A percentile compares a stretch with the other conserved stretches of the same genome.
Evolutionary conservation across 2,329 filamentous ascomycete genomes (phyloP).

Genomic region (Aciculosporium take): DNA sequence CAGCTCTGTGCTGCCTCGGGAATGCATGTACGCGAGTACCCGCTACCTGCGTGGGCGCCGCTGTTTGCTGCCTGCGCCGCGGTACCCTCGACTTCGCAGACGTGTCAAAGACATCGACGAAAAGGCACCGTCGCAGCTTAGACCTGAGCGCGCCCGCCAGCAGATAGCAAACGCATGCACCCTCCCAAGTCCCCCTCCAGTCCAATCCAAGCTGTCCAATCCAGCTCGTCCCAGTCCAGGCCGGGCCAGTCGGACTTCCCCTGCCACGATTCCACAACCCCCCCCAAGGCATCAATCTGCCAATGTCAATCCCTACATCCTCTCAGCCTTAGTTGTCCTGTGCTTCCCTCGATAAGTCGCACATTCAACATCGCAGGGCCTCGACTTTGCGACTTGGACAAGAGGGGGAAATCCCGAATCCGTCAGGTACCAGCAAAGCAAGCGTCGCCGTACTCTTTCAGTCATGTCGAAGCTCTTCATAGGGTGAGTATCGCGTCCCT

Average conservation of each 20-base stretch:
- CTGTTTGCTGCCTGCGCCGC: too few relatives aligned
- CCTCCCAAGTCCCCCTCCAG: neutral
- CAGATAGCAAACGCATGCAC: neutral
- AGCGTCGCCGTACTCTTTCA: constrained; percentile 7
- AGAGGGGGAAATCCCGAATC: neutral
- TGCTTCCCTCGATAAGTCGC: constrained; percentile 1
- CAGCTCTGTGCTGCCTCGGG: too few relatives aligned
- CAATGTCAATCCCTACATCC: constrained; percentile 6
- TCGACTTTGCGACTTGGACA: neutral
- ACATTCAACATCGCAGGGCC: neutral
- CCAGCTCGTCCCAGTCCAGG: neutral
- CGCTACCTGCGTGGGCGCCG: too few relatives aligned
- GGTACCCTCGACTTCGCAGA: too few relatives aligned
- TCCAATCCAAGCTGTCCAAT: neutral
- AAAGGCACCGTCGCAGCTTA: too few relatives aligned
- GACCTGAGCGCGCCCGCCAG: too few relatives aligned
- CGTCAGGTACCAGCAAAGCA: neutral
- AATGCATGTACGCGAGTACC: too few relatives aligned
- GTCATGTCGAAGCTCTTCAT: constrained; percentile 90
- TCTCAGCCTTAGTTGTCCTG: neutral
- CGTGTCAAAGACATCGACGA: too few relatives aligned
- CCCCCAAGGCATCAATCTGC: constrained; percentile 1
- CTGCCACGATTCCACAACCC: constrained; percentile 2
- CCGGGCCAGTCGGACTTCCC: neutral
- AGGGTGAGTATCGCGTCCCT: constrained; percentile 47